Base-by-base conservation (phyloP, 2,329 filamentous ascomycete species). In the Pezicula rhizophila region DNA sequence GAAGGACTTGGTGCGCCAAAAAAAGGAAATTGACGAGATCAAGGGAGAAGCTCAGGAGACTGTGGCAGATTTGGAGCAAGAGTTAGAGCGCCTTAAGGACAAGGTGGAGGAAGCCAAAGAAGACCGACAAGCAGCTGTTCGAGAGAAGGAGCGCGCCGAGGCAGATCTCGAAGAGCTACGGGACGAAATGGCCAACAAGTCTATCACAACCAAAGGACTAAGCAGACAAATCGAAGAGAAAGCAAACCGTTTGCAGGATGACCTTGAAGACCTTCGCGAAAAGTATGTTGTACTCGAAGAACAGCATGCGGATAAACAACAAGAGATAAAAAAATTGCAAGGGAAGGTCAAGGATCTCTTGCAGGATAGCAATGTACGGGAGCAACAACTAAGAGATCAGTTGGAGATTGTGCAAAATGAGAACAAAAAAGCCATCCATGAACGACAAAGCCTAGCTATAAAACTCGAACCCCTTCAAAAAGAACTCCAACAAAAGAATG, bases 141-240 rank as follows among this genome's bases (percentile, higher is more conserved):
- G 69, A 1, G 74, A 82, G 48, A 80, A 78, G 56, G 71, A 79
- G 18, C 73, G 76, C 26, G 80, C 80, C 2, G 77, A 82, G 57
- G 69, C 67, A 6, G 76, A 85, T 50, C 68, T 85, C 14, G 75
- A 82, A 57, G 80, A 85, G 59, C 72, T 90, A 20, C 85, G 87
- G 53, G 84, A 88, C 47, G 87, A 90, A 59, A 80, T 90, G 76
- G 78, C 85, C 18, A 84, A 91, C 67, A 90, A 89, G 58, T 91
- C 87, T 0, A 77, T 89, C 34, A 80, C 81, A 46, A 87, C 85
- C 11, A 89, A 87, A 62, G 85, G 84, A 2, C 73, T 89, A 8
- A 87, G 81, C 46, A 79, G 85, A 28, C 86, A 91, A 66, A 76
- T 89, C 15, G 85, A 91, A 59, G 85, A 88, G 56, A 88, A 82